Evolutionary conservation across 495 filamentous ascomycete species (phyloP), one percentile per base, ranked within the genome.

Genomic region (Tuber indicum): DNA sequence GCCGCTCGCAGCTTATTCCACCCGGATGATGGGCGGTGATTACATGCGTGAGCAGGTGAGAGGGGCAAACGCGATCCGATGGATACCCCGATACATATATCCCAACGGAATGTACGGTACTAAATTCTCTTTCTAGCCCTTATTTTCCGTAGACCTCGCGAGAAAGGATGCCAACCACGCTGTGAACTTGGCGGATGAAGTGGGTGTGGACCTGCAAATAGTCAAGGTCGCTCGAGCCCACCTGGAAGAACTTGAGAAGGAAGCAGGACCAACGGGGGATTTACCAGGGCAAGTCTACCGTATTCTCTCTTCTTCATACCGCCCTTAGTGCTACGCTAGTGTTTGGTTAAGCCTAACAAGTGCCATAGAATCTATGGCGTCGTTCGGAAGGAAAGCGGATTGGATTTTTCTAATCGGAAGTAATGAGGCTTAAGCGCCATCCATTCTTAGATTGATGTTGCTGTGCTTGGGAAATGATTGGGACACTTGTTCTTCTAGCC

Each of bases 141-240:
- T 96, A 42, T 96, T 97, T 84, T 90, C 89, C n/a, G 94, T 95
- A 12, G 92, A 96, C 84, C 84, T 97, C 74, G 94, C 94, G 26
- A 85, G 91, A 78, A 98, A 98, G 85, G 94, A 98, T 87, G 89
- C 91, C 47, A 84, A 91, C 16, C 94, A 97, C 88, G 92, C 91
- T 32, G 84, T 89, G 80, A 85, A 84, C 62, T 77, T 97, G 82
- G 94, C 92, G 4, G 84, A 89, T 76, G 84, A 84, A 49, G 85
- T 86, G 8, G 94, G 93, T 0, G 86, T 88, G 77, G 86, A 86
- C 75, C 84, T 97, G 87, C 86, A 87, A 78, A 90, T 88, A 77
- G 84, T 91, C 8, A 89, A 92, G 84, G 87, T 92, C 14, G 91
- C 87, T 4, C 91, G 94, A 85, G 85, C 83, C 62, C 92, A 96